Evolutionary conservation across 2,329 filamentous ascomycete genomes (phyloP), one percentile per base, ranked within the genome.

Genomic region (Seiridium cupressi): DNA sequence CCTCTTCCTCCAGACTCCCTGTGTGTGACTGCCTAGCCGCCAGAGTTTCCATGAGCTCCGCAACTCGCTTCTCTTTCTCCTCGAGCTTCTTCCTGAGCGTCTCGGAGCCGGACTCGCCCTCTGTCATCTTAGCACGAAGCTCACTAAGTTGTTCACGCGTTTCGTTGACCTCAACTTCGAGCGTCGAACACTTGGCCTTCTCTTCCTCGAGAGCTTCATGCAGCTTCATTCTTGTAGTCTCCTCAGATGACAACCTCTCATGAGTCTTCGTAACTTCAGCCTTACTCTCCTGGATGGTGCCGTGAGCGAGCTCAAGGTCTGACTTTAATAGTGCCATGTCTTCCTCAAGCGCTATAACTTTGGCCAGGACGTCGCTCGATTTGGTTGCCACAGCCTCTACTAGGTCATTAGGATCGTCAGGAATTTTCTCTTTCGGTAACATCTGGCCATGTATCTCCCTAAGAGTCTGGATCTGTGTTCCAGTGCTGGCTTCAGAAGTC

Each of bases 51-150:
- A 86, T 84, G 35, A 96, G 76, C 10, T 80, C 81, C 31, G 84
- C 83, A 3, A 91, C 84, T 72, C 87, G 91, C 60, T 79, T 81
- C 73, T 96, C 92, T 68, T 93, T 89, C 60, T 92, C 90, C 47
- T 89, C 86, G 3, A 96, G 81, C 58, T 88, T 85, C 73, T 89
- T 89, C 59, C 90, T 87, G 58, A 97, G 77, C 35, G 86, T 87
- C 73, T 93, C 91, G 0, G 92, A 93, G 4, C 92, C 92, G 3
- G 88, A 93, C 73, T 95, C 92, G 13, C 92, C 93, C 64, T 93
- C 90, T 1, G 90, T 86, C 69, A 96, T 88, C 72, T 89, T 90
- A 13, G 80, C 79, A 60, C 91, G 86, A 31, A 96, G 77, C 35
- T 84, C 79, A 60, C 82, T 84, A 31, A 96, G 81, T 66, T 95